Conservation (phyloP, 1,284 basidiomycete genomes). For the Malassezia furfur region DNA sequence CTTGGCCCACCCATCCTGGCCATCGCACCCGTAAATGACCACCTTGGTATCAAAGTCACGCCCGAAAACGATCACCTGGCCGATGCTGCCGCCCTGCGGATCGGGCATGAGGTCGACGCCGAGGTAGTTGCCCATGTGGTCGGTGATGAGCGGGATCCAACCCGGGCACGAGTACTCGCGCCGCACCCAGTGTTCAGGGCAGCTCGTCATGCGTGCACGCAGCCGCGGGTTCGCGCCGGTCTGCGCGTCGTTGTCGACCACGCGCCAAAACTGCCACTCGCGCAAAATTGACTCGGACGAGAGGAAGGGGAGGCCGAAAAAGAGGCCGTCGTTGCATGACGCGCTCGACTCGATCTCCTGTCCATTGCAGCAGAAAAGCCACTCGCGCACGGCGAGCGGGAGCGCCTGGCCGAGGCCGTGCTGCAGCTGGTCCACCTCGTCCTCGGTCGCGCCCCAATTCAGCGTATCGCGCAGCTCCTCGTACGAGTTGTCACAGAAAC, state of each 20-base stretch:
- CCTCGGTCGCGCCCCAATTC: constrained; percentile 40
- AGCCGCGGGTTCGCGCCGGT: constrained; percentile 36
- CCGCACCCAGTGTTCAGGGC: constrained; percentile 84
- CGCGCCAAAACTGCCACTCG: constrained; percentile 46
- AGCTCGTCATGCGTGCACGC: constrained; percentile 62
- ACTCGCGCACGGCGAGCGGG: constrained; percentile 40
- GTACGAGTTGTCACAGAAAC: constrained; percentile 36
- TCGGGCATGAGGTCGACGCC: constrained; percentile 83
- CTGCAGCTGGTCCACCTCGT: constrained; percentile 37
- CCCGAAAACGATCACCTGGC: constrained; percentile 95
- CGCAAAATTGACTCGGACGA: constrained; percentile 35
- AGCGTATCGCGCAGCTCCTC: constrained; percentile 42
- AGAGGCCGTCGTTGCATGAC: constrained; percentile 43
- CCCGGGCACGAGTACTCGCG: constrained; percentile 82
- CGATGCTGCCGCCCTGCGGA: constrained; percentile 57
- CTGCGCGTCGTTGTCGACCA: constrained; percentile 40
- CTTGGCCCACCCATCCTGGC: constrained; percentile 81
- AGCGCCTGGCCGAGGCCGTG: constrained; percentile 34
- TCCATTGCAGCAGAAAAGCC: constrained; percentile 39
- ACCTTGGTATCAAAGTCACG: constrained; percentile 97
- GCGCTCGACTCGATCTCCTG: constrained; percentile 42
- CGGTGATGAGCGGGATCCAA: constrained; percentile 88
- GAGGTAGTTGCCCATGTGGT: constrained; percentile 91
- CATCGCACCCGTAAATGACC: constrained; percentile 65
- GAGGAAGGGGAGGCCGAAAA: constrained; percentile 42